These are phyloP conservation scores for Daldinia loculata DNA, from an alignment of 495 filamentous ascomycete species.

Conservation along the genomic window DNA sequence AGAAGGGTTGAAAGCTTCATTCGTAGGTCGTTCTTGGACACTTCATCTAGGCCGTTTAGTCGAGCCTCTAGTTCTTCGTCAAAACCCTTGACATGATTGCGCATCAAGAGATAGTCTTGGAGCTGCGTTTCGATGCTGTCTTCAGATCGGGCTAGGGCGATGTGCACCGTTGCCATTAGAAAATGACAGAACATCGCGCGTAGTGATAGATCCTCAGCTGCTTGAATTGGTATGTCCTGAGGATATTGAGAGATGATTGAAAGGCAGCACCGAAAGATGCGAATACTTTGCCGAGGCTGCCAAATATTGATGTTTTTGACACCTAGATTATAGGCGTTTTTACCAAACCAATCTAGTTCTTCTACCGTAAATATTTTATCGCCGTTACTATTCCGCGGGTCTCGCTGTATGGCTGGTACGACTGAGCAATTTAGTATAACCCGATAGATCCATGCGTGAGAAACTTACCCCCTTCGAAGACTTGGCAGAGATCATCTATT, in stretches of 20 bases:
- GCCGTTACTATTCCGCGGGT: conserved; percentile 43
- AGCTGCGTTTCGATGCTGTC: conserved; percentile 66
- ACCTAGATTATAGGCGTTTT: conserved; percentile 78
- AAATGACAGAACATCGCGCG: conserved; percentile 75
- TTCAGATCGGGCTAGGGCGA: conserved; percentile 70
- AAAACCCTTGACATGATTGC: conserved; percentile 66
- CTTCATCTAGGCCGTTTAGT: conserved; percentile 53
- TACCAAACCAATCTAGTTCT: conserved; percentile 84
- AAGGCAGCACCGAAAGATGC: conserved; percentile 68
- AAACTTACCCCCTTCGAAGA: conserved; percentile 70
- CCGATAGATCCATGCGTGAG: neutral
- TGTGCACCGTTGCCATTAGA: conserved; percentile 65
- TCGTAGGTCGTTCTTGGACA: conserved; percentile 59
- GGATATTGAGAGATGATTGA: conserved; percentile 70
- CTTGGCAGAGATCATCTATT: conserved; percentile 63
- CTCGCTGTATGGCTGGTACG: conserved; percentile 57
- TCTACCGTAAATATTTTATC: conserved; percentile 59
- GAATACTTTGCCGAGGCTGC: conserved; percentile 59
- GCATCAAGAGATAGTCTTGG: conserved; percentile 67
- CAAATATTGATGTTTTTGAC: conserved; percentile 66
- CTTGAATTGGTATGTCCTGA: conserved; percentile 52
- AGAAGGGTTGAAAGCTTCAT: conserved; percentile 70
- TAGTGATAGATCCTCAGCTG: conserved; percentile 60
- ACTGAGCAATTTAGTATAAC: conserved; percentile 45
- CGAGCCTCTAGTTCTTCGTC: conserved; percentile 52